Evolutionary conservation across 176 grass and related monocot species (phyloP).

Genomic region (Guadua angustifolia): DNA sequence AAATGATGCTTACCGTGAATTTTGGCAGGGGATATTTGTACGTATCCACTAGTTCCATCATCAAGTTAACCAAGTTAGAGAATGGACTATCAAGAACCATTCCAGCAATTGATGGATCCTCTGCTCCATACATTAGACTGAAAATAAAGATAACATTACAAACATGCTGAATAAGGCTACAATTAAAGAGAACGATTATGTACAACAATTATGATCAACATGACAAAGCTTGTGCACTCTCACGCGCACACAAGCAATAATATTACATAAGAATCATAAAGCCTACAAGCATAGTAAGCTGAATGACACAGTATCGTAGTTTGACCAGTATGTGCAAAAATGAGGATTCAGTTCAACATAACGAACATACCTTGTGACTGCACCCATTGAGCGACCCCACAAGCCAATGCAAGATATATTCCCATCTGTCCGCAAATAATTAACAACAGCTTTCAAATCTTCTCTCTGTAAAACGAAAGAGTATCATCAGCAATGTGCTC

Average conservation of each 20-base stretch:
- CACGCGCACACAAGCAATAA: slow-evolving; percentile 6
- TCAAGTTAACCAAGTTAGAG: slow-evolving; percentile 96
- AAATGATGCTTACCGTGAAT: slow-evolving; percentile 76
- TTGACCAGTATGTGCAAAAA: background rate
- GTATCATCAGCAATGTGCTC: slow-evolving; percentile 36
- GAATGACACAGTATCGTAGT: background rate
- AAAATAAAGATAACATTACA: slow-evolving; percentile 34
- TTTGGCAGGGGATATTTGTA: slow-evolving; percentile 99
- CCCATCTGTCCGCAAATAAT: slow-evolving; percentile 80
- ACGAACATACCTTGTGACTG: slow-evolving; percentile 76
- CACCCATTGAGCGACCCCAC: slow-evolving; percentile 99
- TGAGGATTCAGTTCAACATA: slow-evolving; percentile 18
- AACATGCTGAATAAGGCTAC: slow-evolving; percentile 16
- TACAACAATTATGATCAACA: background rate
- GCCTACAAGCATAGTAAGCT: slow-evolving; percentile 30
- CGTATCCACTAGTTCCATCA: slow-evolving; percentile 99
- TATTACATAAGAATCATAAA: slow-evolving; percentile 10
- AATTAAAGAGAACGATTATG: slow-evolving; percentile 10
- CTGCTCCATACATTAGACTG: slow-evolving; percentile 99
- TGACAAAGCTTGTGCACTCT: background rate
- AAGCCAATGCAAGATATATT: slow-evolving; percentile 89
- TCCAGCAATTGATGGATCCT: slow-evolving; percentile 99
- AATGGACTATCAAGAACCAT: slow-evolving; percentile 99
- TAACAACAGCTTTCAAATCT: slow-evolving; percentile 89
- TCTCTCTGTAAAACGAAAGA: slow-evolving; percentile 75